Base-by-base conservation (phyloP, 139 green algal species). In the Prasinococcaceae sp. region DNA sequence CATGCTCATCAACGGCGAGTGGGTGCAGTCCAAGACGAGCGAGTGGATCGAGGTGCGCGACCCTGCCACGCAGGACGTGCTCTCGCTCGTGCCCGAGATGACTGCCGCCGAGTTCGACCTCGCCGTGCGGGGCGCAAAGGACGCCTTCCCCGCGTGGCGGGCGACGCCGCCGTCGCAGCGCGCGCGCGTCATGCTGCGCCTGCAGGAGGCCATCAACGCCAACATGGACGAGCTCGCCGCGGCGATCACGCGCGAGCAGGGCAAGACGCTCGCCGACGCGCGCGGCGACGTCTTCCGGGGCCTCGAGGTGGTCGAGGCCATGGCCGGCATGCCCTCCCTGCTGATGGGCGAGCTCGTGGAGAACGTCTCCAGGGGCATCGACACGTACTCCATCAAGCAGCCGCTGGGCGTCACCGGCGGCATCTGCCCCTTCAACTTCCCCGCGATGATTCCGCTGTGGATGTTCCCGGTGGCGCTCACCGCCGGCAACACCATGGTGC, bases 361-460 rank as follows among this genome's bases (percentile, higher is more conserved):
- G 65, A 83, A 93, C 51, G 80, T 98, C 23, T 73, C 80, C 10
- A 42, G 32, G 6, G 90, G 88, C 49, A 93, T 98, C 37, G 90
- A 98, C 74, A 94, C 83, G 47, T 86, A 88, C 72, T 82, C 67
- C 44, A 68, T 95, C 5, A 57, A 78, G 2, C 84, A 97, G 66
- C 89, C 89, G 0, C 73, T 97, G 9, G 88, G 88, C 52, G 90
- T 96, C 32, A 38, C 17, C 37, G 26, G 33, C 30, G 75, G 80
- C 83, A 97, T 97, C 60, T 95, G 86, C 62, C 90, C 89, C 30
- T 96, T 97, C 78, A 97, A 97, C 75, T 97, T 97, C 68, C 89
- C 89, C 0, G 84, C 68, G 32, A 76, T 78, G 68, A 60, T 78
- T 30, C 66, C 66, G 19, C 47, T 75, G 5, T 75, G 65, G 66